Evolutionary conservation across 768 basidiomycete species (phyloP).

Genomic region (Crepidotus variabilis): DNA sequence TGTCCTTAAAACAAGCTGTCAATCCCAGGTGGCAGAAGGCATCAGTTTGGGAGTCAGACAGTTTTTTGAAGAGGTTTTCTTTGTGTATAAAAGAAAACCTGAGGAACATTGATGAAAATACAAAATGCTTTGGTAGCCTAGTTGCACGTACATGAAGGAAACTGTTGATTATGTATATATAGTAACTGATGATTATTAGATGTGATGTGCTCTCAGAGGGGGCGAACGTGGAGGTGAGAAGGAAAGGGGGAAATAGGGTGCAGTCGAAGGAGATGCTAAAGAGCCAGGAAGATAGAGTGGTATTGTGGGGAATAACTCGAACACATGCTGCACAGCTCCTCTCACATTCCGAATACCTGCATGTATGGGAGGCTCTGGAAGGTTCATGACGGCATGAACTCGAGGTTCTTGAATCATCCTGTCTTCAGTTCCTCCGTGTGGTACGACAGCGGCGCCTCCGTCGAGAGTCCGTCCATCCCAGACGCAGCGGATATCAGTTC

Average conservation of each 20-base stretch:
- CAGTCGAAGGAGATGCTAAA: conserved; percentile 49
- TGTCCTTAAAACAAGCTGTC: no score
- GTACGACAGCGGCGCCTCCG: conserved; percentile 61
- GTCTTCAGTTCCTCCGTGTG: conserved; percentile 40
- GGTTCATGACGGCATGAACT: conserved; percentile 84
- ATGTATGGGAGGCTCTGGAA: conserved; percentile 39
- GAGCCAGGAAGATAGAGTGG: conserved; percentile 66
- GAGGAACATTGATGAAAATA: no score
- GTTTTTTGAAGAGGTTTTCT: no score
- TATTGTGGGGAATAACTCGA: conserved; percentile 75
- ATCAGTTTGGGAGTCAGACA: no score
- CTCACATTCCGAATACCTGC: conserved; percentile 37
- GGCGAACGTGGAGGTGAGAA: conserved; percentile 58
- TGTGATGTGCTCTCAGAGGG: conserved; percentile 27
- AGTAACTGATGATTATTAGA: conserved; percentile 2
- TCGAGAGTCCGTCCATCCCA: conserved; percentile 77
- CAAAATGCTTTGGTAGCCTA: no score
- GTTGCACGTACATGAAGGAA: neutral
- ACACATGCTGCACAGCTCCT: conserved; percentile 66
- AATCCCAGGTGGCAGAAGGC: no score
- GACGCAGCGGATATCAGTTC: conserved; percentile 77
- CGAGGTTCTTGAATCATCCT: conserved; percentile 74
- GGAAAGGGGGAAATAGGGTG: conserved; percentile 49
- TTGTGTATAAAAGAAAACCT: no score
- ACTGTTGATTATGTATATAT: neutral